phyloP scores from a whole-genome alignment of 2,329 filamentous ascomycete species.

The Talaromyces sp. region DNA sequence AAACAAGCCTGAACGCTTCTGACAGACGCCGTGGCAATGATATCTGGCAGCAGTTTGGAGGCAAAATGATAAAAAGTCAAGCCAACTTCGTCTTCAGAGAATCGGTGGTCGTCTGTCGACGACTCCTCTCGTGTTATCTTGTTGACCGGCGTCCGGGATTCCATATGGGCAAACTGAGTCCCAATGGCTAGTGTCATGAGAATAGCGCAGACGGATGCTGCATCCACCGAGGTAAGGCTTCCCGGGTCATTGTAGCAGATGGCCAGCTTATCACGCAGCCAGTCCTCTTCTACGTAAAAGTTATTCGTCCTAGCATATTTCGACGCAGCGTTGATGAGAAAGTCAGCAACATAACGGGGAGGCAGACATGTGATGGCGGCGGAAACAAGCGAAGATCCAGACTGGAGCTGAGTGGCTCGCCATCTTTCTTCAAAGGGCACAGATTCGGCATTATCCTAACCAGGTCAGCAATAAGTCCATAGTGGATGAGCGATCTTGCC shows the following conservation, averaged over 20 bases:
- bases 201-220: conserved; percentile 36
- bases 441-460: conserved; percentile 29
- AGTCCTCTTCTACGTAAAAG: conserved; percentile 39
- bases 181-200: conserved; percentile 40
- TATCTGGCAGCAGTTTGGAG: conserved; percentile 50
- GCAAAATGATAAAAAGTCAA: conserved; percentile 54
- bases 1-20: conserved; percentile 56
- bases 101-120: conserved; percentile 26
- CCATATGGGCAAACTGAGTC: conserved; percentile 41
- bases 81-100: conserved; percentile 50
- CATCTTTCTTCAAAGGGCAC: conserved; percentile 38
- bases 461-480: conserved; percentile 7
- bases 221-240: conserved; percentile 31
- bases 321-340: conserved; percentile 39
- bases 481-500: neutral
- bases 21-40: conserved; percentile 52
- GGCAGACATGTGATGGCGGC: conserved; percentile 36
- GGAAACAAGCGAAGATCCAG: conserved; percentile 31
- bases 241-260: conserved; percentile 32
- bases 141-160: conserved; percentile 32
- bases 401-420: conserved; percentile 38
- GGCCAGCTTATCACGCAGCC: conserved; percentile 35
- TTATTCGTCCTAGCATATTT: conserved; percentile 41
- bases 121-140: conserved; percentile 20
- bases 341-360: conserved; percentile 39